Percentiles rank a stretch among this genome's conserved stretches.
Evolutionary conservation across 2,329 filamentous ascomycete genomes (phyloP).

Genomic region (Sclerotinia spermophila): DNA sequence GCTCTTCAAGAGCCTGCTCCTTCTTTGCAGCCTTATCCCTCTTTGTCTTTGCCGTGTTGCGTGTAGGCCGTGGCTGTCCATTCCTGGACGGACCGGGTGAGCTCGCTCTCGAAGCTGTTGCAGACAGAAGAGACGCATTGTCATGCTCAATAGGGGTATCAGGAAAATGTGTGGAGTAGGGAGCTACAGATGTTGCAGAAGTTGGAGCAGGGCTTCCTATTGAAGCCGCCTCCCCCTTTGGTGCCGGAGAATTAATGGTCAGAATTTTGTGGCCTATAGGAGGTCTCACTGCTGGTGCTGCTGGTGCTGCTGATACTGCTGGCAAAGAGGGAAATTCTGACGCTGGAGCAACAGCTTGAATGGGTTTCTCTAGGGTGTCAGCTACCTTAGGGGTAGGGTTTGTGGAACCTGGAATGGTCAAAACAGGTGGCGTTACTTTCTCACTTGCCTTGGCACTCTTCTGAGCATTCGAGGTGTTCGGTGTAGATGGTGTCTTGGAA

Average conservation of each 20-base stretch:
- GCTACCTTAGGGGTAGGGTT: slow-evolving; percentile 44
- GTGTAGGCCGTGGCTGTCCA: slow-evolving; percentile 53
- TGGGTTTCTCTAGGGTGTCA: slow-evolving; percentile 23
- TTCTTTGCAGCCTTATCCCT: slow-evolving; percentile 66
- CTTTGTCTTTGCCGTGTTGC: slow-evolving; percentile 70
- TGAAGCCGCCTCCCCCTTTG: slow-evolving; percentile 56
- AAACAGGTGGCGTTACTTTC: slow-evolving; percentile 35
- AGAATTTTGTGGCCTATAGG: neutral
- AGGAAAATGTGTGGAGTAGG: slow-evolving; percentile 48
- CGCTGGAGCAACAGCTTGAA: slow-evolving; percentile 27
- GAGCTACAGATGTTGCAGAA: slow-evolving; percentile 38
- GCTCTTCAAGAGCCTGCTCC: slow-evolving; percentile 53
- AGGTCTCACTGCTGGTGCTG: neutral
- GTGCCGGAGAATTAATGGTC: slow-evolving; percentile 50
- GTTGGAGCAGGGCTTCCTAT: slow-evolving; percentile 32
- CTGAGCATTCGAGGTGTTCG: slow-evolving; percentile 13
- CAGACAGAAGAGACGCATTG: slow-evolving; percentile 69
- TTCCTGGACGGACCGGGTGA: slow-evolving; percentile 66
- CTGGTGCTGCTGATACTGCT: neutral
- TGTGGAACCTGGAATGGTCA: slow-evolving; percentile 42
- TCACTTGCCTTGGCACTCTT: slow-evolving; percentile 25
- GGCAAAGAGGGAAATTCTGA: slow-evolving; percentile 53
- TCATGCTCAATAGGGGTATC: slow-evolving; percentile 75
- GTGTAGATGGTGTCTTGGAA: slow-evolving; percentile 16
- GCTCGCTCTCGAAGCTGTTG: slow-evolving; percentile 67